Conservation (phyloP, 1,139 yeast genomes). For the Hanseniaspora sp. region DNA sequence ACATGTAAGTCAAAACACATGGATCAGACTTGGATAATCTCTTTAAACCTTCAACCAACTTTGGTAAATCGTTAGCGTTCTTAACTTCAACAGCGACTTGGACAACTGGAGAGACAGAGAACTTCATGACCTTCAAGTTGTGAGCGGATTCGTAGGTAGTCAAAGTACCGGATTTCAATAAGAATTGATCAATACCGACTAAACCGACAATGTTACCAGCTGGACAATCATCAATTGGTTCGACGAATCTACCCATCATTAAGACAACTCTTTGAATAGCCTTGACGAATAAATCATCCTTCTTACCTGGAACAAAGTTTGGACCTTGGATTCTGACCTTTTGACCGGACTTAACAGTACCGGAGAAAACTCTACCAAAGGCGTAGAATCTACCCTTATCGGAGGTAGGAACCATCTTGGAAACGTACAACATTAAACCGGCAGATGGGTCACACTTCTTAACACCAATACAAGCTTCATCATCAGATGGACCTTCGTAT, state of each 20-base stretch:
- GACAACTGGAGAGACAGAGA: conserved; percentile 99
- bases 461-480: conserved; percentile 80
- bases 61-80: conserved; percentile 98
- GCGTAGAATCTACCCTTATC: conserved; percentile 99
- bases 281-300: conserved; percentile 94
- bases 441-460: conserved; percentile 98
- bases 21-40: conserved; percentile 99
- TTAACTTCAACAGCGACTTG: conserved; percentile 99
- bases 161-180: conserved; percentile 97
- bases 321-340: conserved; percentile 99
- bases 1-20: conserved; percentile 81
- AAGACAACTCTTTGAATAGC: conserved; percentile 98
- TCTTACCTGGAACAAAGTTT: conserved; percentile 96
- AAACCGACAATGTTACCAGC: conserved; percentile 99
- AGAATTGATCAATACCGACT: conserved; percentile 99
- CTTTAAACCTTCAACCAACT: conserved; percentile 99
- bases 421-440: conserved; percentile 97
- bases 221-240: conserved; percentile 98
- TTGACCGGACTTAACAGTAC: conserved; percentile 98
- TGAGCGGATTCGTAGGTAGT: conserved; percentile 95
- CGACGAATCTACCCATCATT: conserved; percentile 99
- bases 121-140: conserved; percentile 99
- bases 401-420: conserved; percentile 99
- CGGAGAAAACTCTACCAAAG: conserved; percentile 99
- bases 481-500: conserved; percentile 98